Evolutionary conservation across 257 asterid species (phyloP).

Genomic region (Solanum etuberosum): DNA sequence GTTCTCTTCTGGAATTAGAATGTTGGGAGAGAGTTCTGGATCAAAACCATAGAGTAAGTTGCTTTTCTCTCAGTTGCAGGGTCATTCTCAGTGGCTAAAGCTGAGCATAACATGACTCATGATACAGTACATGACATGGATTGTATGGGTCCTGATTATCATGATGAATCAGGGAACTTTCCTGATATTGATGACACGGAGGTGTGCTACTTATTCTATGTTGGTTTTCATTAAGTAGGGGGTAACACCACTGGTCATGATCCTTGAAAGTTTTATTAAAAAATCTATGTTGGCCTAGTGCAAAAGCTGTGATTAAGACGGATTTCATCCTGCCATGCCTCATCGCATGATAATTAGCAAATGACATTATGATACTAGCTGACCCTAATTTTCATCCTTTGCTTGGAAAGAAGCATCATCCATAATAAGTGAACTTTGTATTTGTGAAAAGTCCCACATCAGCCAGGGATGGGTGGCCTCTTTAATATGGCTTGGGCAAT

Average conservation of each 20-base stretch:
- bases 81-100: conserved; percentile 10
- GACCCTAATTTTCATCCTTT: not conserved
- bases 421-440: not conserved
- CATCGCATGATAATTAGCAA: not conserved
- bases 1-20: not conserved
- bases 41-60: not conserved
- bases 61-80: conserved; percentile 20
- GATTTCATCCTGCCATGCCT: not conserved
- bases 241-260: not conserved
- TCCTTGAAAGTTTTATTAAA: not conserved
- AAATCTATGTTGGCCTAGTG: not conserved
- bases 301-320: not conserved
- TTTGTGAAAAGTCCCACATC: not conserved
- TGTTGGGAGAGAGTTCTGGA: not conserved
- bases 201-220: conserved; percentile 24
- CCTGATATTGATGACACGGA: conserved; percentile 76
- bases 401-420: not conserved
- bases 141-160: conserved; percentile 7
- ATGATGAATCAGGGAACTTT: conserved; percentile 50
- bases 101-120: conserved; percentile 4
- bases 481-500: not conserved
- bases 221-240: not conserved
- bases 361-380: not conserved
- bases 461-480: not conserved
- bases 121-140: conserved; percentile 23